phyloP scores from a whole-genome alignment of 345 rosid species.

The Boechera divaricarpa region DNA sequence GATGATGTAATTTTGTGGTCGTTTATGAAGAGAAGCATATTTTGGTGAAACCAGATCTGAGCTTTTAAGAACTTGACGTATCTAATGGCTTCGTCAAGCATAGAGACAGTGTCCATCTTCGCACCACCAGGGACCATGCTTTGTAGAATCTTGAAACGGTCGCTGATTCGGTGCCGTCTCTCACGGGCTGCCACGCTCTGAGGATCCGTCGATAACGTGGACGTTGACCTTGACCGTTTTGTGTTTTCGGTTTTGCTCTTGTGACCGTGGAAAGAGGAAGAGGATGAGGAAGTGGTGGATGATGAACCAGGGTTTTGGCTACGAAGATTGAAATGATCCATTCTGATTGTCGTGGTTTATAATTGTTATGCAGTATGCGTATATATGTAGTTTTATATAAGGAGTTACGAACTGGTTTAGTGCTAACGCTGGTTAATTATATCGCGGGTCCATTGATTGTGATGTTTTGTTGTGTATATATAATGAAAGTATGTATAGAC shows the following conservation, averaged over 20 bases:
- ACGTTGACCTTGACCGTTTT: constrained; percentile 42
- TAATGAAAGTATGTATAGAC: background rate
- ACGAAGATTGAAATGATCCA: constrained; percentile 24
- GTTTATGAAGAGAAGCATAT: constrained; percentile 45
- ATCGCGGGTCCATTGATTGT: background rate
- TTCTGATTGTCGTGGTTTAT: constrained; percentile 19
- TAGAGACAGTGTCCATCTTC: constrained; percentile 90
- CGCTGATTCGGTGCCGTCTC: constrained; percentile 83
- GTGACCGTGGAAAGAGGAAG: constrained; percentile 47
- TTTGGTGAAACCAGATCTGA: constrained; percentile 77
- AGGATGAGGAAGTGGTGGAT: constrained; percentile 46
- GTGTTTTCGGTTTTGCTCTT: constrained; percentile 25
- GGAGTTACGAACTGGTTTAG: background rate
- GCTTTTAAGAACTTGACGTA: constrained; percentile 89
- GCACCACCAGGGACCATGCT: constrained; percentile 88
- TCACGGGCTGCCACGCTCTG: constrained; percentile 94
- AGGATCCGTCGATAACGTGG: constrained; percentile 80
- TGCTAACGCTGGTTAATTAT: constrained; percentile 5
- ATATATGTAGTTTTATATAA: constrained; percentile 21
- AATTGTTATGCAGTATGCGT: constrained; percentile 12
- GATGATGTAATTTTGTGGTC: constrained; percentile 22
- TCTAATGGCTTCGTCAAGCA: constrained; percentile 85
- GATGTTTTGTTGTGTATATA: background rate
- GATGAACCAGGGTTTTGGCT: constrained; percentile 40
- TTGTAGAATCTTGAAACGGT: constrained; percentile 82